phyloP scores from a whole-genome alignment of 148 eudicot genomes.

The Chenopodium suecicum region DNA sequence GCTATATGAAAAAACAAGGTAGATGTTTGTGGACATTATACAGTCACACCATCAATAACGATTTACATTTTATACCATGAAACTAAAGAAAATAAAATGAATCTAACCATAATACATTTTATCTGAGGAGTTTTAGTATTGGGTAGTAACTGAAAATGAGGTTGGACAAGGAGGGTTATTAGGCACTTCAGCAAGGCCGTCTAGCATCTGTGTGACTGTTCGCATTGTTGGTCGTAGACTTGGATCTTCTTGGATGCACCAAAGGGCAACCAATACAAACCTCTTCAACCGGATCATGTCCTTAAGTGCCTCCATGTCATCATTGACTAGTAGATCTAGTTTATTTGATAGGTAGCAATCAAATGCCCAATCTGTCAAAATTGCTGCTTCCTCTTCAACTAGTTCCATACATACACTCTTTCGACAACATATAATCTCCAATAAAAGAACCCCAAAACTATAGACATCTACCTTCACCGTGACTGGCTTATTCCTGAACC shows the following conservation, averaged over 20 bases:
- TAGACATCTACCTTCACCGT: constrained; percentile 53
- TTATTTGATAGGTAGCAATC: constrained; percentile 34
- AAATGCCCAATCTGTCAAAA: constrained; percentile 44
- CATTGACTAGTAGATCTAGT: constrained; percentile 16
- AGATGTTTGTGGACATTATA: too few relatives aligned
- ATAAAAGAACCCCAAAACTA: constrained; percentile 47
- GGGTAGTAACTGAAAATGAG: constrained; percentile 17
- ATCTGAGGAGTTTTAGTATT: background rate
- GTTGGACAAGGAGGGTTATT: constrained; percentile 33
- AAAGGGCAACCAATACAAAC: constrained; percentile 34
- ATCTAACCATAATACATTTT: background rate
- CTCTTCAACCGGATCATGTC: constrained; percentile 9
- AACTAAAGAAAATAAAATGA: too few relatives aligned
- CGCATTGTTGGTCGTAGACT: constrained; percentile 45
- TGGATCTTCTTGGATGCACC: constrained; percentile 56
- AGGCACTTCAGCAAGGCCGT: constrained; percentile 35
- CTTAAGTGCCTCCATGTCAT: constrained; percentile 19
- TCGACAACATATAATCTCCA: constrained; percentile 43
- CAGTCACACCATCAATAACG: too few relatives aligned
- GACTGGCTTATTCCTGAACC: constrained; percentile 55
- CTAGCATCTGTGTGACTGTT: constrained; percentile 38
- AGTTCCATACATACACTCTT: constrained; percentile 17
- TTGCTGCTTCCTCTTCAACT: constrained; percentile 10
- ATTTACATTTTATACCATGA: too few relatives aligned
- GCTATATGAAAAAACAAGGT: too few relatives aligned